phyloP scores from a whole-genome alignment of 257 asterid genomes.

The Nicotiana attenuata region DNA sequence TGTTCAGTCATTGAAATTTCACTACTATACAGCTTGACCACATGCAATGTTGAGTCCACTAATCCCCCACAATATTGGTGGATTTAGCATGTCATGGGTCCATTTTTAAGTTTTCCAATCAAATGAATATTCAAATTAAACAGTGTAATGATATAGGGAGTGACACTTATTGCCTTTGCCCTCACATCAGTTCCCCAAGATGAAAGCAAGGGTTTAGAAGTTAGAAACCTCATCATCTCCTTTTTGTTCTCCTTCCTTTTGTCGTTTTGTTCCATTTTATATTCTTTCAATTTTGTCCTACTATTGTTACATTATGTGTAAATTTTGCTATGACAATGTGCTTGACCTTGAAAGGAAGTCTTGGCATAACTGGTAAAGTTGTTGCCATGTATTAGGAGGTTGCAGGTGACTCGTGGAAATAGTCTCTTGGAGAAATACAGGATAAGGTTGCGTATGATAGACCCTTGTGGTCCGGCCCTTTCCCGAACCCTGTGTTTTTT shows the following conservation, averaged over 20 bases:
- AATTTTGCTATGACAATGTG: neutral
- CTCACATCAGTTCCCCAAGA: neutral
- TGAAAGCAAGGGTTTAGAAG: neutral
- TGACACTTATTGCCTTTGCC: neutral
- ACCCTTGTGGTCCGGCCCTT: rapidly evolving
- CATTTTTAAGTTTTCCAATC: neutral
- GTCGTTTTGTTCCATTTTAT: neutral
- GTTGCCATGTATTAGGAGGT: too few species aligned
- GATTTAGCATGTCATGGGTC: neutral
- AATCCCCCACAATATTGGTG: neutral
- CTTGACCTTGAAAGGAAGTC: neutral
- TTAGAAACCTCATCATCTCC: neutral
- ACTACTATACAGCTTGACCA: neutral
- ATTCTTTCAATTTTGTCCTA: neutral
- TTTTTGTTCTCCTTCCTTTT: neutral
- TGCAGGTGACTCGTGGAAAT: rapidly evolving
- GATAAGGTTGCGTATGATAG: too few species aligned
- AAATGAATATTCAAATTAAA: slow-evolving; percentile 4
- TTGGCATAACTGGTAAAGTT: too few species aligned
- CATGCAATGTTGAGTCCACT: neutral
- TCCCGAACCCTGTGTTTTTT: too few species aligned
- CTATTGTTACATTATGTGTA: neutral
- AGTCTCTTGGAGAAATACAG: too few species aligned
- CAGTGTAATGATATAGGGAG: neutral
- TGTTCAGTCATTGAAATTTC: neutral